Base-by-base conservation (phyloP, 2,329 filamentous ascomycete genomes). In the Pseudogymnoascus sp. region DNA sequence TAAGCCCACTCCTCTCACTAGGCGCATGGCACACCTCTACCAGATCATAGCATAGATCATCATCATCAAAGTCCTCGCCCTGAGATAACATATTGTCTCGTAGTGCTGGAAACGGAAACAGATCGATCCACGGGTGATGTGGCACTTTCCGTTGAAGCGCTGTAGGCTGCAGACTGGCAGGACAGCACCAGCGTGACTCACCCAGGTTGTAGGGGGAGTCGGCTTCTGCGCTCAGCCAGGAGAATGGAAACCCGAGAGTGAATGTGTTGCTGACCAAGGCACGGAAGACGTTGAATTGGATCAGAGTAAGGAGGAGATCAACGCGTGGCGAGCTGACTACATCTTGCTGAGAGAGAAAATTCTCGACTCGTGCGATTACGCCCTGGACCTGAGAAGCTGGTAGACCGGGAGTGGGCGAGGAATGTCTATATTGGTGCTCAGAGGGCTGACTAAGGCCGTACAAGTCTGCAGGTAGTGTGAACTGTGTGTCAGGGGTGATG, bases 41-140 rank as follows among this genome's bases (percentile, higher is more conserved):
- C 7, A 78, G 67, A 60, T 78, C 77, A 13, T 67, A 56, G 61
- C 77, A 78, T 1, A 78, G 64, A 38, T 74, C 70, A 7, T 71
- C 64, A 19, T 75, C 74, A 63, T 77, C 70, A 60, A 75, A 71
- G 1, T 64, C 64, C 17, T 73, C 67, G 7, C 70, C 71, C 0
- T 71, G 72, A 5, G 63, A 63, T 23, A 77, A 72, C 13, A 76
- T 65, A 60, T 79, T 78, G 65, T 80, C 77, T 19, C 78, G 72
- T 38, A 77, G 67, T 6, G 67, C 67, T 0, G 77, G 75, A 19
- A 74, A 72, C 0, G 75, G 75, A 29, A 77, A 73, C 1, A 75
- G 62, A 46, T 77, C 75, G 7, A 75, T 67, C 67, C 74, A 74
- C 0, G 78, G 77, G 65, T 80, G 78, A 62, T 80, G 78, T 6